Conservation (phyloP, 176 grass and related monocot genomes). For the Juncus inflexus region DNA sequence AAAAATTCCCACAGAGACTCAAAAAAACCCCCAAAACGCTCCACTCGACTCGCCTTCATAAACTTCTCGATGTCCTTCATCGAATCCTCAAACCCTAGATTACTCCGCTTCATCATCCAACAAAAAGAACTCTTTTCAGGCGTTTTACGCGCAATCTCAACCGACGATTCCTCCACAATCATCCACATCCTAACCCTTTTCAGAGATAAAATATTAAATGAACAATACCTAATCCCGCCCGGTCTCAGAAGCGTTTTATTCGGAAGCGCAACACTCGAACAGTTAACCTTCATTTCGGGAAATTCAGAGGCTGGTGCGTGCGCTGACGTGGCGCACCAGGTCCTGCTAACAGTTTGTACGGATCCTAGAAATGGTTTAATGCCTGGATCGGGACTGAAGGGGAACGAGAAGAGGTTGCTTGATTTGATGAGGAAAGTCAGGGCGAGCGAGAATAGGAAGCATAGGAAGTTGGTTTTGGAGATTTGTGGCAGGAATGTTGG, state of each 20-base stretch:
- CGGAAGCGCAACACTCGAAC: conserved; percentile 80
- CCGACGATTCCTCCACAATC: conserved; percentile 57
- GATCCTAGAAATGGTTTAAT: conserved; percentile 89
- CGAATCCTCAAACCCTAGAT: conserved; percentile 69
- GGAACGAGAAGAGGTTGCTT: conserved; percentile 78
- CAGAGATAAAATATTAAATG: conserved; percentile 59
- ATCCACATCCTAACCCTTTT: conserved; percentile 55
- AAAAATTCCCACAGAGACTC: conserved; percentile 59
- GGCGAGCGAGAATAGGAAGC: conserved; percentile 53
- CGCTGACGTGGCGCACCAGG: conserved; percentile 69
- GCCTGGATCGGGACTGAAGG: conserved; percentile 60
- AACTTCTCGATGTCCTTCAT: conserved; percentile 87
- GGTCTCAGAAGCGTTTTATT: conserved; percentile 86
- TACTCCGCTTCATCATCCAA: conserved; percentile 82
- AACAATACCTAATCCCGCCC: conserved; percentile 70
- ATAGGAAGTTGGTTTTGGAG: conserved; percentile 62
- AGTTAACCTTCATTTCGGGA: conserved; percentile 69
- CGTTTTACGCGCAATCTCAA: conserved; percentile 58
- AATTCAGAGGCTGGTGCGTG: conserved; percentile 46
- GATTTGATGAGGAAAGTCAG: conserved; percentile 89
- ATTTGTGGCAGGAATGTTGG: conserved; percentile 55
- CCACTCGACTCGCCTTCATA: conserved; percentile 56
- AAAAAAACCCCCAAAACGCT: conserved; percentile 33
- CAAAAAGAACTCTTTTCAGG: conserved; percentile 84
- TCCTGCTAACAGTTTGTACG: conserved; percentile 77